phyloP scores from a whole-genome alignment of 1,139 yeast species.

The Suhomyces taliae region DNA sequence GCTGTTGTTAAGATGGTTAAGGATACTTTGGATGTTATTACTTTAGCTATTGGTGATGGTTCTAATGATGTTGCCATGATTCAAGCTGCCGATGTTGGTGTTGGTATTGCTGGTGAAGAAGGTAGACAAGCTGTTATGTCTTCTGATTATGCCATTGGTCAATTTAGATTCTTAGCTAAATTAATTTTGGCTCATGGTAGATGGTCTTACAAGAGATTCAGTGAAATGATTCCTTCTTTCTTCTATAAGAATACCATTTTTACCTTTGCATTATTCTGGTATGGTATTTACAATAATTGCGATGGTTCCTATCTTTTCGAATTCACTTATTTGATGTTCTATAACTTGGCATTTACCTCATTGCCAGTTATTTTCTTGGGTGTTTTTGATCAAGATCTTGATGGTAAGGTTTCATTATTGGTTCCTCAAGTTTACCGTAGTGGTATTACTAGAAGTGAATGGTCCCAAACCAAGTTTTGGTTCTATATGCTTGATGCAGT shows the following conservation, averaged over 20 bases:
- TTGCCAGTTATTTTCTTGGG: conserved; percentile 91
- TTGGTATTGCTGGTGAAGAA: conserved; percentile 98
- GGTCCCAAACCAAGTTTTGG: conserved; percentile 79
- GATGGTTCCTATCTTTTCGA: conserved; percentile 93
- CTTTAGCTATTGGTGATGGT: conserved; percentile 96
- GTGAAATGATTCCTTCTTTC: conserved; percentile 93
- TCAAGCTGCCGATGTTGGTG: conserved; percentile 96
- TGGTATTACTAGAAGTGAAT: conserved; percentile 82
- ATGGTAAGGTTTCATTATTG: conserved; percentile 72
- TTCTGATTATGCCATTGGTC: conserved; percentile 95
- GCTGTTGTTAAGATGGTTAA: conserved; percentile 86
- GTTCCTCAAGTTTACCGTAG: conserved; percentile 89
- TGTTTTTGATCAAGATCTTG: conserved; percentile 90
- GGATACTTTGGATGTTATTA: conserved; percentile 76
- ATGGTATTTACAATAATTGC: conserved; percentile 78
- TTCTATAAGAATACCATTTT: conserved; percentile 91
- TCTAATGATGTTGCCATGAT: conserved; percentile 99
- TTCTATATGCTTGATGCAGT: conserved; percentile 83
- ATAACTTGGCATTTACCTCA: conserved; percentile 92
- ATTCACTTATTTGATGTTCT: conserved; percentile 88
- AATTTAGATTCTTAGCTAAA: conserved; percentile 79
- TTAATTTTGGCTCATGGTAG: conserved; percentile 89
- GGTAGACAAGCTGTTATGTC: conserved; percentile 99
- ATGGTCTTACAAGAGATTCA: conserved; percentile 89
- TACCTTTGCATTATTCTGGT: conserved; percentile 89